Evolutionary conservation across 257 asterid genomes (phyloP).

Genomic region (Paraleonurus japonicus): DNA sequence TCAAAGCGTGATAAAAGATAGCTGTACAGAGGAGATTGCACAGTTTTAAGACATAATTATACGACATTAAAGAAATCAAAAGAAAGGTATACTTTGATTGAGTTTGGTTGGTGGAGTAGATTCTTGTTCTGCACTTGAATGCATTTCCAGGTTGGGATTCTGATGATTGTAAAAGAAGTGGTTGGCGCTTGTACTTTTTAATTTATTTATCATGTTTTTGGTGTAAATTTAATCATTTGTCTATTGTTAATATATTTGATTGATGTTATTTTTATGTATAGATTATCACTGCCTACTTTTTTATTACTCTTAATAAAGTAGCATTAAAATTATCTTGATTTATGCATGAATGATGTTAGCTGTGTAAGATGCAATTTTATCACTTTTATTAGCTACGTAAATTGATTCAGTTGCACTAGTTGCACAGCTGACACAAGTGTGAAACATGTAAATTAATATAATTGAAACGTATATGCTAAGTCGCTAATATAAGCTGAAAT

Average conservation of each 20-base stretch:
- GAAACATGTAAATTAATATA: too few relatives aligned
- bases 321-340: neutral
- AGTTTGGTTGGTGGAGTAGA: constrained; percentile 31
- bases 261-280: neutral
- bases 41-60: constrained; percentile 32
- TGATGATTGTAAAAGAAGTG: constrained; percentile 22
- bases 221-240: constrained; percentile 32
- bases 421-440: too few relatives aligned
- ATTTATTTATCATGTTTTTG: constrained; percentile 29
- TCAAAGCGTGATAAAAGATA: constrained; percentile 46
- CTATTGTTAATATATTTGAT: constrained; percentile 26
- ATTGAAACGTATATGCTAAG: too few relatives aligned
- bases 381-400: too few relatives aligned
- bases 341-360: neutral
- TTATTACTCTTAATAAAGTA: too few relatives aligned
- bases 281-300: neutral
- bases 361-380: neutral
- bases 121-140: constrained; percentile 39
- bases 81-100: constrained; percentile 43
- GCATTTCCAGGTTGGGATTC: constrained; percentile 35
- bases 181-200: constrained; percentile 26
- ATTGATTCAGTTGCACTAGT: too few relatives aligned
- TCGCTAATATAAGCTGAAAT: too few relatives aligned
- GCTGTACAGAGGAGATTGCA: constrained; percentile 48
- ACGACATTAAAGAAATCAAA: constrained; percentile 29